These are phyloP conservation scores for Claviceps capensis DNA, from an alignment of 2,329 filamentous ascomycete species.

Conservation along the genomic window DNA sequence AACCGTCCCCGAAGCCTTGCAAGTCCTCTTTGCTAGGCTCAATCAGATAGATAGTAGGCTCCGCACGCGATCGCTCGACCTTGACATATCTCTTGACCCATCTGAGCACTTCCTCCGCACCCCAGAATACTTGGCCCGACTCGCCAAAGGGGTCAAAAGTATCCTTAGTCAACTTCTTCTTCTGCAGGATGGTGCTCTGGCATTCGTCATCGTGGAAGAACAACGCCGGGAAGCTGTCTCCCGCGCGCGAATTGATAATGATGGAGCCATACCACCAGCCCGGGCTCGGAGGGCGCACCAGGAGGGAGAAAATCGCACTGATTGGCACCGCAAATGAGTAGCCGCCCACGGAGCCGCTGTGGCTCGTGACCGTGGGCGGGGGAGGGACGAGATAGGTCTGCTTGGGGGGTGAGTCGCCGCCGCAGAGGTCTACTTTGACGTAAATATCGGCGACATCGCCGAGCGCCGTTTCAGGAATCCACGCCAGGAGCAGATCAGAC, in stretches of 20 bases:
- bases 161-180: conserved; percentile 72
- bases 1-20: conserved; percentile 59
- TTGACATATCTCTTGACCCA: conserved; percentile 79
- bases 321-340: conserved; percentile 90
- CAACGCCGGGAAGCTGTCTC: conserved; percentile 85
- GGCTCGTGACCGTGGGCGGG: conserved; percentile 71
- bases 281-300: conserved; percentile 80
- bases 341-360: conserved; percentile 55
- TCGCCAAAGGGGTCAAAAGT: conserved; percentile 85
- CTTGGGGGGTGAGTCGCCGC: conserved; percentile 64
- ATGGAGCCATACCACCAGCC: conserved; percentile 98
- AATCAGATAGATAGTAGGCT: conserved; percentile 82
- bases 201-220: conserved; percentile 98
- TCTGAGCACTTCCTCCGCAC: conserved; percentile 82
- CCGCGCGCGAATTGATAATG: conserved; percentile 79
- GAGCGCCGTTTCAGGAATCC: conserved; percentile 81
- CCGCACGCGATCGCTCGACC: conserved; percentile 71
- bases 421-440: conserved; percentile 85
- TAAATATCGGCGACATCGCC: conserved; percentile 81
- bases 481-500: conserved; percentile 73
- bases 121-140: conserved; percentile 86
- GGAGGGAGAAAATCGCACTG: conserved; percentile 76
- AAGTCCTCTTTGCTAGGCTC: conserved; percentile 79
- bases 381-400: conserved; percentile 87
- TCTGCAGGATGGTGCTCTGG: conserved; percentile 85